Conservation (phyloP, 169 alveolate species). For the Miamiensis avidus region DNA sequence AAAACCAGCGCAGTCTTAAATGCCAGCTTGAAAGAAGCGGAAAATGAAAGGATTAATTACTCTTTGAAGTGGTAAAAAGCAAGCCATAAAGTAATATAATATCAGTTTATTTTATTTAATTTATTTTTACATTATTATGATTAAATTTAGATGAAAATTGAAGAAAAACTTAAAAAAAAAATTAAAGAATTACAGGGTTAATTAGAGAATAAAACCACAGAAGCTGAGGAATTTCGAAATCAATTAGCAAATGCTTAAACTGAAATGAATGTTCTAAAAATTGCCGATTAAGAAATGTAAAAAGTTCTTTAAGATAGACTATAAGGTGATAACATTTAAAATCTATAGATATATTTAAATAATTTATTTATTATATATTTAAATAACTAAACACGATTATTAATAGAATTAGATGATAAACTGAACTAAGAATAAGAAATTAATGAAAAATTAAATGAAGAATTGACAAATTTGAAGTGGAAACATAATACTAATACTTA, state of each 20-base stretch:
- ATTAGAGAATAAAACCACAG: background rate
- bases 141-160: background rate
- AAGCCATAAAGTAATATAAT: background rate
- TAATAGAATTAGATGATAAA: too few species aligned
- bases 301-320: too few species aligned
- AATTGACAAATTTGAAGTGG: too few species aligned
- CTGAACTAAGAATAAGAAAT: too few species aligned
- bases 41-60: slow-evolving; percentile 5
- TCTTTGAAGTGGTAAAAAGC: background rate
- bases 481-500: too few species aligned
- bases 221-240: slow-evolving; percentile 4
- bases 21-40: background rate
- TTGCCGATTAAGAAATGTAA: too few species aligned
- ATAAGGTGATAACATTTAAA: too few species aligned
- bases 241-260: slow-evolving; percentile 1
- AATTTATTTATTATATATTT: too few species aligned
- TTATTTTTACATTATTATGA: too few species aligned
- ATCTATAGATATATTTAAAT: too few species aligned
- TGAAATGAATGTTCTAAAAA: slow-evolving; percentile 7
- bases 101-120: background rate
- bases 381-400: too few species aligned
- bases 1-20: background rate
- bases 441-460: too few species aligned
- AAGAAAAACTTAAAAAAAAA: slow-evolving; percentile 6
- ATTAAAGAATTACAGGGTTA: background rate